Evolutionary conservation across 345 rosid species (phyloP).

Genomic region (Aethionema arabicum): DNA sequence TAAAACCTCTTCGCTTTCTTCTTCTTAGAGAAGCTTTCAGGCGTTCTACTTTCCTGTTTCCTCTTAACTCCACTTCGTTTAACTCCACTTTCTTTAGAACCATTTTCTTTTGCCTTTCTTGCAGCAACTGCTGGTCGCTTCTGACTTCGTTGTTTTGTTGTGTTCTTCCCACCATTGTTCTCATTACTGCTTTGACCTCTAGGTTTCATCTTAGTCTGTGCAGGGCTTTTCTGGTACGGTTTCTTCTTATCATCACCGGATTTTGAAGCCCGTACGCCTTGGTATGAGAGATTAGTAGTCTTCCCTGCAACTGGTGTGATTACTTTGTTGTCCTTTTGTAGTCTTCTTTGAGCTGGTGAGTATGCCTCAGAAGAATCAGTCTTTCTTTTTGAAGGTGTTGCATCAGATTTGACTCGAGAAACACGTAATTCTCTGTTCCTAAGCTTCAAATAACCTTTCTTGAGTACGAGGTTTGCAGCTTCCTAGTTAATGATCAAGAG

Average conservation of each 20-base stretch:
- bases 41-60: conserved; percentile 62
- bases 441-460: conserved; percentile 64
- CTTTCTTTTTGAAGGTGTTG: conserved; percentile 73
- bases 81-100: conserved; percentile 40
- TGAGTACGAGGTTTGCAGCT: conserved; percentile 63
- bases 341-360: conserved; percentile 51
- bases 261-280: conserved; percentile 85
- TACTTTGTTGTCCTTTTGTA: conserved; percentile 34
- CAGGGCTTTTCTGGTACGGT: conserved; percentile 36
- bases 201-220: conserved; percentile 37
- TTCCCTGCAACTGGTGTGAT: conserved; percentile 49
- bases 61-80: conserved; percentile 58
- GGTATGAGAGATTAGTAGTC: conserved; percentile 52
- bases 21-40: conserved; percentile 50
- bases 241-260: conserved; percentile 55
- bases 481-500: conserved; percentile 44
- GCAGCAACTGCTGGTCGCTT: conserved; percentile 89
- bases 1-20: conserved; percentile 56
- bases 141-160: conserved; percentile 37
- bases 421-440: conserved; percentile 73
- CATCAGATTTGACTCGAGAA: conserved; percentile 54
- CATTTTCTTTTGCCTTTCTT: conserved; percentile 62
- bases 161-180: conserved; percentile 30
- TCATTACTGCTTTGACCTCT: conserved; percentile 31
- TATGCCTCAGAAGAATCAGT: conserved; percentile 36